These are phyloP conservation scores for Aureobasidium sp. DNA, from an alignment of 2,329 filamentous ascomycete species.

Conservation along the genomic window DNA sequence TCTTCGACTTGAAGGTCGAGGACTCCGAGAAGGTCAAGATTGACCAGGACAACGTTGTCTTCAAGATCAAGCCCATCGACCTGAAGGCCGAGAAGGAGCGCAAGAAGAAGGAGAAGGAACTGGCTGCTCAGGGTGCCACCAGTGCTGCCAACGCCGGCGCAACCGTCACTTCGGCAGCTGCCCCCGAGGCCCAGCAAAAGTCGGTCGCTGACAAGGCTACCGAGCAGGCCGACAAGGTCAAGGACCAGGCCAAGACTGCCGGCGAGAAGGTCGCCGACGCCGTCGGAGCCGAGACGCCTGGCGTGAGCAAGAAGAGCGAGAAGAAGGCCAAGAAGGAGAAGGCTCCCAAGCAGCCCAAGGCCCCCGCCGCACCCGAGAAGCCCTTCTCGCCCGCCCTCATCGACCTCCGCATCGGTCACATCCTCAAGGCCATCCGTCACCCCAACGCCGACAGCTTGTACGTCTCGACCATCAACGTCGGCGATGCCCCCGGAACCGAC, in stretches of 20 bases:
- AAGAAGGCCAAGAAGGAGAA: slow-evolving; percentile 66
- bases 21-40: slow-evolving; percentile 68
- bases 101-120: slow-evolving; percentile 89
- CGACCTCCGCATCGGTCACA: slow-evolving; percentile 92
- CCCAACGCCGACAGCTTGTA: slow-evolving; percentile 94
- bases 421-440: slow-evolving; percentile 90
- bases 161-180: slow-evolving; percentile 33
- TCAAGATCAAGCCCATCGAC: slow-evolving; percentile 81
- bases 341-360: slow-evolving; percentile 60
- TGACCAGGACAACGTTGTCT: slow-evolving; percentile 70
- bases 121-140: slow-evolving; percentile 44
- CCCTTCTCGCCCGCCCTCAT: slow-evolving; percentile 78
- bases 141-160: slow-evolving; percentile 41
- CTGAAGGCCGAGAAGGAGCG: slow-evolving; percentile 94
- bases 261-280: slow-evolving; percentile 42
- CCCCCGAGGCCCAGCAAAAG: slow-evolving; percentile 41
- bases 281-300: slow-evolving; percentile 33
- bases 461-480: slow-evolving; percentile 91
- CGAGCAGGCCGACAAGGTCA: slow-evolving; percentile 32
- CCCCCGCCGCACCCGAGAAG: slow-evolving; percentile 55
- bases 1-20: slow-evolving; percentile 59
- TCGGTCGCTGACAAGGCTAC: slow-evolving; percentile 29
- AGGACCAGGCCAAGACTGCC: slow-evolving; percentile 43
- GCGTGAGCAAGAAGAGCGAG: slow-evolving; percentile 50
- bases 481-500: slow-evolving; percentile 73